Conservation (phyloP, 1,284 basidiomycete species). For the Anthracocystis panici-leucophaei region DNA sequence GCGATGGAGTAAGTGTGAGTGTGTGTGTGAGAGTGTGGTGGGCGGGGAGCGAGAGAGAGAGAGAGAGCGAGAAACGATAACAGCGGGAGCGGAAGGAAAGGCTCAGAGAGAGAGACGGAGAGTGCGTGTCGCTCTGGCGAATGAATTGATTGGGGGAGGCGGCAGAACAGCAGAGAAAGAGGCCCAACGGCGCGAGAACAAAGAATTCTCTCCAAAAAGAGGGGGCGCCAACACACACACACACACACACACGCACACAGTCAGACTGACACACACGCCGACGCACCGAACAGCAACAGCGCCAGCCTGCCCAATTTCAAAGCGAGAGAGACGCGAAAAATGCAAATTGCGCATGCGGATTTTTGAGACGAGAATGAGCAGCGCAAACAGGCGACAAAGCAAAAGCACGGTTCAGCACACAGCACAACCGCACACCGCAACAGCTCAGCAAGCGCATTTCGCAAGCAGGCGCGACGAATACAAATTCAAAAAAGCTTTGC, state of each 20-base stretch:
- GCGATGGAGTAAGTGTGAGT: constrained; percentile 15
- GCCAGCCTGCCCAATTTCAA: neutral
- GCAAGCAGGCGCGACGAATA: neutral
- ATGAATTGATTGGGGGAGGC: no score
- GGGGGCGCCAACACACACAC: no score
- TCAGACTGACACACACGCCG: neutral
- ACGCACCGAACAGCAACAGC: constrained; percentile 12
- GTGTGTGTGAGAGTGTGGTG: constrained; percentile 20
- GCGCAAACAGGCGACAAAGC: neutral
- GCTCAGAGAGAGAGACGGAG: constrained; percentile 6
- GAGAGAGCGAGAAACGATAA: constrained; percentile 19
- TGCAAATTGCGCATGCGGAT: constrained; percentile 7
- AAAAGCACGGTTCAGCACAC: constrained; percentile 13
- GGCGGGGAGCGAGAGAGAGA: constrained; percentile 14
- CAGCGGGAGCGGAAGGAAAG: constrained; percentile 28
- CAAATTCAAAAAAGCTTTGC: neutral
- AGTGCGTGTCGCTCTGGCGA: neutral
- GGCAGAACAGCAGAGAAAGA: no score
- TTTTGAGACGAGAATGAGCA: neutral
- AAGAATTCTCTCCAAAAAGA: no score
- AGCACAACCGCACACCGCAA: constrained; percentile 7
- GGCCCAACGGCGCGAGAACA: no score
- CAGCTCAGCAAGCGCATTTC: neutral
- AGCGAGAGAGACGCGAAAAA: constrained; percentile 7
- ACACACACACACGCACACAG: no score